Conservation (phyloP, 23 red algal species). For the Gracilaria gracilis region DNA sequence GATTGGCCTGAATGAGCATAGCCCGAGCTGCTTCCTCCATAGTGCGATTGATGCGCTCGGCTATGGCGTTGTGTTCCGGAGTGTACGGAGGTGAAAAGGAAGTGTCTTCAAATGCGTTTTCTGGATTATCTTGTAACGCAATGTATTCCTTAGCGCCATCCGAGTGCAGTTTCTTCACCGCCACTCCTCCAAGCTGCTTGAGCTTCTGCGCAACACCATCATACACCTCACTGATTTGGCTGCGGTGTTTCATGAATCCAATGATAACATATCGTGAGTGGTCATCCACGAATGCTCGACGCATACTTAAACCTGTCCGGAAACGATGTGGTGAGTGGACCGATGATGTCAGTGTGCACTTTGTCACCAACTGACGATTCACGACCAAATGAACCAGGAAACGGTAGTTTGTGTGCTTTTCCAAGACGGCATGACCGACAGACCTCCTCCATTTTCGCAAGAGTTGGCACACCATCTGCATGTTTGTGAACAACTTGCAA, state of each 20-base stretch:
- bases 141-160: not conserved
- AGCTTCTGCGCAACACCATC: not conserved
- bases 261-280: slow-evolving; percentile 34
- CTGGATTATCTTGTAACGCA: not conserved
- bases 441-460: slow-evolving; percentile 12
- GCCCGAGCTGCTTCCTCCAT: slow-evolving; percentile 18
- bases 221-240: not conserved
- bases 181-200: slow-evolving; percentile 21
- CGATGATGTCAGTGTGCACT: slow-evolving; percentile 38
- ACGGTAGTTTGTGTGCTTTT: slow-evolving; percentile 33
- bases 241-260: not conserved
- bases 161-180: not conserved
- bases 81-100: slow-evolving; percentile 35
- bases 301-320: slow-evolving; percentile 29
- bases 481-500: slow-evolving; percentile 21
- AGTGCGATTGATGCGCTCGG: slow-evolving; percentile 34
- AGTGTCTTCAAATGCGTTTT: not conserved
- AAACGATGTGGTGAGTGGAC: not conserved
- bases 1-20: no score
- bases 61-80: slow-evolving; percentile 25
- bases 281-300: slow-evolving; percentile 47
- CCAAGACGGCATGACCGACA: slow-evolving; percentile 14
- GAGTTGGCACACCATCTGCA: slow-evolving; percentile 23
- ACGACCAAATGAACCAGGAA: not conserved
- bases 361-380: not conserved